Evolutionary conservation across 1,139 yeast genomes (phyloP).

Genomic region (Zygoascus meyerae): DNA sequence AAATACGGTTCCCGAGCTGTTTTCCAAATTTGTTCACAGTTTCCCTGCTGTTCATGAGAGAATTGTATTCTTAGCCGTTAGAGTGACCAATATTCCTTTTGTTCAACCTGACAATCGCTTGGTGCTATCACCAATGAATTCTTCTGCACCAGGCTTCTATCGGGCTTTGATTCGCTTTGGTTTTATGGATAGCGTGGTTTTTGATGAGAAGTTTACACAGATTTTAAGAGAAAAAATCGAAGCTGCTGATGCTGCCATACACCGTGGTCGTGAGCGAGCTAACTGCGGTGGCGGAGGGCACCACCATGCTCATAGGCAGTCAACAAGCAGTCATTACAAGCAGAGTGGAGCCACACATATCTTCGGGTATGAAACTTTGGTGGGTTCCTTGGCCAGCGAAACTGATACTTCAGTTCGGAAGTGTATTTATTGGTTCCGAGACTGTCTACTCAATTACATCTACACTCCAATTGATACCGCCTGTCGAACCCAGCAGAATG

Average conservation of each 20-base stretch:
- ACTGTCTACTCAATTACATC: conserved; percentile 4
- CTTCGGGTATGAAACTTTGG: conserved; percentile 5
- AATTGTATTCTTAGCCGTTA: conserved; percentile 40
- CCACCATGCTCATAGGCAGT: no score
- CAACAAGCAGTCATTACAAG: neutral
- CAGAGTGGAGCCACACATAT: neutral
- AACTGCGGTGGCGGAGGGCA: neutral
- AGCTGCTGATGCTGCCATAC: neutral
- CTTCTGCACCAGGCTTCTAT: conserved; percentile 41
- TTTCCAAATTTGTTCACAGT: conserved; percentile 28
- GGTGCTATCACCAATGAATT: conserved; percentile 33
- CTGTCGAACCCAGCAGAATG: conserved; percentile 5
- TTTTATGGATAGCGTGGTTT: conserved; percentile 4
- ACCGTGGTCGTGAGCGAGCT: neutral
- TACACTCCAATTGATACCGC: conserved; percentile 8
- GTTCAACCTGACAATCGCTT: conserved; percentile 39
- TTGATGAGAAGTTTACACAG: conserved; percentile 4
- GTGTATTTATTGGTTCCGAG: conserved; percentile 1
- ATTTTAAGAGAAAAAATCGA: neutral
- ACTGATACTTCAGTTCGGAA: neutral
- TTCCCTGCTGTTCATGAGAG: conserved; percentile 42
- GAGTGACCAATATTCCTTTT: conserved; percentile 41
- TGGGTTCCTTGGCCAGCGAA: neutral
- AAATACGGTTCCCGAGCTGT: conserved; percentile 11
- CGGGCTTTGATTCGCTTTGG: conserved; percentile 33